Evolutionary conservation across 169 alveolate genomes (phyloP).

Genomic region (Haemoproteus tartakovskyi): DNA sequence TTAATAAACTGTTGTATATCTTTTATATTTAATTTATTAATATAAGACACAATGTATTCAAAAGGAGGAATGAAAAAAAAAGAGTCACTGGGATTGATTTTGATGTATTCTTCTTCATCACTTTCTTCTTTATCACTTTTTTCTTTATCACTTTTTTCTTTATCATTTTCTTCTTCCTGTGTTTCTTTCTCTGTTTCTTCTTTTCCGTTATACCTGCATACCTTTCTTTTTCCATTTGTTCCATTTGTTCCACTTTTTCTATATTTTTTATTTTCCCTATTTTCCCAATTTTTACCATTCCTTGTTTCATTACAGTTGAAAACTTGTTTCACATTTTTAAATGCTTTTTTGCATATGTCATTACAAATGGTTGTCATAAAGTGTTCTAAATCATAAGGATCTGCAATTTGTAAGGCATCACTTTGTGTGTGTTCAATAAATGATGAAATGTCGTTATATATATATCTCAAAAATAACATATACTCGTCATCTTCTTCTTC

Average conservation of each 20-base stretch:
- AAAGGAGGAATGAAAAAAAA: conserved; percentile 61
- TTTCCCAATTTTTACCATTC: not conserved
- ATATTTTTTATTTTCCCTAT: not conserved
- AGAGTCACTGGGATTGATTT: not conserved
- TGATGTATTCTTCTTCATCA: not conserved
- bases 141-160: no score
- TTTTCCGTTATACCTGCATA: no score
- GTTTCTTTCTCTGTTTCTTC: no score
- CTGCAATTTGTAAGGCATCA: conserved; percentile 7
- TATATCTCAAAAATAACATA: conserved; percentile 32
- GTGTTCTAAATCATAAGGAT: conserved; percentile 25
- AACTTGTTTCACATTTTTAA: conserved; percentile 13
- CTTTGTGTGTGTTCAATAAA: conserved; percentile 43
- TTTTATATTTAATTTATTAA: conserved; percentile 1
- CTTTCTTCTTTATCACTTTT: not conserved
- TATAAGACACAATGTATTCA: conserved; percentile 49
- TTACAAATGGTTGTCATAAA: conserved; percentile 23
- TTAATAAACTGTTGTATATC: conserved; percentile 8
- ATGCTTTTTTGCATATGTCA: conserved; percentile 10
- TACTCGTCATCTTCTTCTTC: conserved; percentile 52
- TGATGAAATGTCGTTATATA: conserved; percentile 29
- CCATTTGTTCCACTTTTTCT: not conserved
- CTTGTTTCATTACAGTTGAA: not conserved
- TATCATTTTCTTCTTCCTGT: no score
- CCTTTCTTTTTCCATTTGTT: no score